Conservation (phyloP, 371 early-diverging fungal species). For the Encephalitozoon romaleae region DNA sequence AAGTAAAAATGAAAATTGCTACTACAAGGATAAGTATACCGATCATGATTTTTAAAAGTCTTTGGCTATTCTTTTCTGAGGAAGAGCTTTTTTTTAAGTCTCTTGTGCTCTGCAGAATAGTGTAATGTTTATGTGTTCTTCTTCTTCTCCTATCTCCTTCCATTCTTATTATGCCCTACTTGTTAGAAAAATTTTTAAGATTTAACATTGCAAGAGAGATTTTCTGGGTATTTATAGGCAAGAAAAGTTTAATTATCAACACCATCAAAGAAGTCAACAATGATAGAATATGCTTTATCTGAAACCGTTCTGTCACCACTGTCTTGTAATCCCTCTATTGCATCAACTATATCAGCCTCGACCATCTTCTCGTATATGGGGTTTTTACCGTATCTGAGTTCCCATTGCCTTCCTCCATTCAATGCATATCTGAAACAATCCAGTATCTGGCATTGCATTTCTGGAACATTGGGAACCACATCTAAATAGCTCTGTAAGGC, state of each 20-base stretch:
- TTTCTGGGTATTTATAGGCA: not conserved
- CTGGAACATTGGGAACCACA: constrained; percentile 63
- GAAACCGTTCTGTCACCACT: constrained; percentile 16
- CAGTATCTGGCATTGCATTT: constrained; percentile 81
- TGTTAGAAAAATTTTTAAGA: not conserved
- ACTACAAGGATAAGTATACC: no score
- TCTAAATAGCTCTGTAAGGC: constrained; percentile 79
- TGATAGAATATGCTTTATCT: constrained; percentile 53
- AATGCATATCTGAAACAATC: constrained; percentile 91
- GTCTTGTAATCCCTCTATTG: constrained; percentile 58
- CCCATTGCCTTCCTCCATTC: constrained; percentile 73
- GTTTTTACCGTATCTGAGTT: constrained; percentile 62
- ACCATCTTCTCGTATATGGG: constrained; percentile 42
- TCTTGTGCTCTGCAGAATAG: no score
- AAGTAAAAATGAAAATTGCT: no score
- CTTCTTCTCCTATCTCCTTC: no score
- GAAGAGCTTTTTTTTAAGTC: no score
- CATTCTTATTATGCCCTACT: no score
- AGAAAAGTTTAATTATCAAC: constrained; percentile 24
- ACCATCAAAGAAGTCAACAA: constrained; percentile 56
- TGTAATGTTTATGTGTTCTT: no score
- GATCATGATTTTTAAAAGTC: no score
- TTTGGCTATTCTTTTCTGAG: no score
- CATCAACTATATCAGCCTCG: constrained; percentile 35
- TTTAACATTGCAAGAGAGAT: not conserved